phyloP scores from a whole-genome alignment of 306 rosid species.

The Quercus agrifolia region DNA sequence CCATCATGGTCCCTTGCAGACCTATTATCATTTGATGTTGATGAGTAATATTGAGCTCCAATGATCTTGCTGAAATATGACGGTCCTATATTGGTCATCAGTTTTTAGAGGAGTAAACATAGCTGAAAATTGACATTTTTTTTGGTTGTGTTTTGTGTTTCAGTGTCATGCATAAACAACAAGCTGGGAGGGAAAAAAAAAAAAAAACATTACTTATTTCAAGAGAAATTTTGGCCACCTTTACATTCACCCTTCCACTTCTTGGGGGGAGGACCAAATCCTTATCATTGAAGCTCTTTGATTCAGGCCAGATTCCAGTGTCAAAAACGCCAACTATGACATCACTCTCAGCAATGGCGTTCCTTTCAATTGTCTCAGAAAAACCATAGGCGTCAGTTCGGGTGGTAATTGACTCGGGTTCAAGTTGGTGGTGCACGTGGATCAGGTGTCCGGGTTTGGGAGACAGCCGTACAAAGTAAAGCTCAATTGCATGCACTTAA shows the following conservation, averaged over 20 bases:
- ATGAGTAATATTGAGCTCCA: constrained; percentile 6
- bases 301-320: constrained; percentile 27
- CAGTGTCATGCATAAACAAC: no score
- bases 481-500: no score
- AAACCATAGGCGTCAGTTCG: not conserved
- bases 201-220: constrained; percentile 18
- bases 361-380: not conserved
- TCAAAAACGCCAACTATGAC: constrained; percentile 21
- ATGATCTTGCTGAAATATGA: constrained; percentile 31
- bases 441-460: no score
- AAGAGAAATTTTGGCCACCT: constrained; percentile 10
- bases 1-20: constrained; percentile 16
- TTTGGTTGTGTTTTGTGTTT: no score
- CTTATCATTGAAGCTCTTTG: constrained; percentile 20
- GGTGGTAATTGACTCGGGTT: no score
- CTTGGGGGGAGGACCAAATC: constrained; percentile 10
- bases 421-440: no score
- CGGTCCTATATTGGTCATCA: constrained; percentile 49
- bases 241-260: constrained; percentile 28
- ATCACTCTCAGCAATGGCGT: not conserved
- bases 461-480: no score
- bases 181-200: no score
- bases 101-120: constrained; percentile 54
- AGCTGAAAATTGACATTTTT: not conserved
- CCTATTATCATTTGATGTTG: not conserved